Evolutionary conservation across 208 protist species (phyloP).

Genomic region (Crithidia brevicula): DNA sequence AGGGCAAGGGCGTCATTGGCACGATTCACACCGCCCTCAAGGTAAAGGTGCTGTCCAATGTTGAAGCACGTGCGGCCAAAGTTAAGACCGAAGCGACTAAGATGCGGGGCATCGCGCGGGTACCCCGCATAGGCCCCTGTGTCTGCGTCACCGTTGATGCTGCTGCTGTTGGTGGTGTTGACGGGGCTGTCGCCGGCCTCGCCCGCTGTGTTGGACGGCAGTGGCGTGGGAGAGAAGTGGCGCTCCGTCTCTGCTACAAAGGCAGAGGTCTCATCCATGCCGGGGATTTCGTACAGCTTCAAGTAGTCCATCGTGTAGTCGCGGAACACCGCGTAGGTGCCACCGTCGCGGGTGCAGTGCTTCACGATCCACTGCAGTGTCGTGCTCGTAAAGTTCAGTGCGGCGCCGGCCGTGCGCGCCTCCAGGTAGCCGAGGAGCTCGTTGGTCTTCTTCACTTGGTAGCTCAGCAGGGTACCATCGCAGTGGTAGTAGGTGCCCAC

Average conservation of each 20-base stretch:
- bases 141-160: not conserved
- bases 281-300: conserved; percentile 74
- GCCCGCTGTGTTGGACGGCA: not conserved
- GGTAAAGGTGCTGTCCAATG: conserved; percentile 64
- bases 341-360: conserved; percentile 65
- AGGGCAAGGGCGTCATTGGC: conserved; percentile 56
- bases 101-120: conserved; percentile 5
- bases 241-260: conserved; percentile 30
- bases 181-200: not conserved
- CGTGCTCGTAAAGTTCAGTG: conserved; percentile 84
- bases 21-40: conserved; percentile 42
- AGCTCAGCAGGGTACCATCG: conserved; percentile 75
- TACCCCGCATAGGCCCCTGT: conserved; percentile 1
- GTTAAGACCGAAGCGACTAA: conserved; percentile 49
- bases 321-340: conserved; percentile 70
- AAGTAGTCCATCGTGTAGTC: conserved; percentile 53
- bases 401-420: conserved; percentile 63
- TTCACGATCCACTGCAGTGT: conserved; percentile 78
- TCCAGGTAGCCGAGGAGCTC: conserved; percentile 75
- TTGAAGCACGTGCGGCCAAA: conserved; percentile 75
- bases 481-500: conserved; percentile 83
- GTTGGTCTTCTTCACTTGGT: conserved; percentile 69
- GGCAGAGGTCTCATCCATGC: conserved; percentile 25
- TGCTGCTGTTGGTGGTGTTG: not conserved
- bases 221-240: conserved; percentile 10